phyloP scores from a whole-genome alignment of 2,329 filamentous ascomycete genomes.

The Botrytis elliptica region DNA sequence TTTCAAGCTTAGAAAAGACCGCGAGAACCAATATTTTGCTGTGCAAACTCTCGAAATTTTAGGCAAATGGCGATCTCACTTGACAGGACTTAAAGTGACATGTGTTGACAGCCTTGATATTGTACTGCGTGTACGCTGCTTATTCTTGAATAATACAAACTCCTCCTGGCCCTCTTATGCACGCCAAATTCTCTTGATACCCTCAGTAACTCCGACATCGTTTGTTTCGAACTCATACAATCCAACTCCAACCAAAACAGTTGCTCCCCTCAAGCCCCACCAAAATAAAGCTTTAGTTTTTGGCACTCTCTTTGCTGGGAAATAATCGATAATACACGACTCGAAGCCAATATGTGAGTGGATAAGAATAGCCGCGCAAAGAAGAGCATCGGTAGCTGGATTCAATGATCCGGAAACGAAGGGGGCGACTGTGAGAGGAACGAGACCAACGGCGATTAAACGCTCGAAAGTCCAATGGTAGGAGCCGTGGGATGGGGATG shows the following conservation, averaged over 20 bases:
- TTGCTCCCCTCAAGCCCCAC: conserved; percentile 78
- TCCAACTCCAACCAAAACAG: conserved; percentile 78
- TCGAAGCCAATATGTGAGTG: conserved; percentile 97
- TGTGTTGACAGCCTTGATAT: conserved; percentile 10
- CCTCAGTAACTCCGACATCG: conserved; percentile 91
- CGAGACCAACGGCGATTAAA: conserved; percentile 72
- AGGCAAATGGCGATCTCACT: conserved; percentile 3
- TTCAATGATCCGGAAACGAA: conserved; percentile 92
- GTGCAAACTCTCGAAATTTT: not conserved
- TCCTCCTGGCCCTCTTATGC: conserved; percentile 51
- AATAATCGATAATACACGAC: conserved; percentile 86
- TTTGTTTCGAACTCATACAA: conserved; percentile 99
- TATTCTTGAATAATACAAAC: conserved; percentile 20
- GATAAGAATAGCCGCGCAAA: conserved; percentile 79
- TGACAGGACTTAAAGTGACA: not conserved
- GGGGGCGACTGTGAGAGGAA: conserved; percentile 85
- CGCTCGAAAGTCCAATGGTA: conserved; percentile 99
- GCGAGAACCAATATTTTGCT: not conserved
- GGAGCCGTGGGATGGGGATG: conserved; percentile 79
- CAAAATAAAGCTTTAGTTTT: conserved; percentile 63
- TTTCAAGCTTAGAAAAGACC: not conserved
- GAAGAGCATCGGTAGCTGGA: conserved; percentile 80
- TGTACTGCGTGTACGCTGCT: conserved; percentile 14
- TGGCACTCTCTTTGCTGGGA: conserved; percentile 71
- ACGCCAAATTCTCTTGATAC: conserved; percentile 83